phyloP scores from a whole-genome alignment of 768 basidiomycete species.

The Exidia glandulosa region DNA sequence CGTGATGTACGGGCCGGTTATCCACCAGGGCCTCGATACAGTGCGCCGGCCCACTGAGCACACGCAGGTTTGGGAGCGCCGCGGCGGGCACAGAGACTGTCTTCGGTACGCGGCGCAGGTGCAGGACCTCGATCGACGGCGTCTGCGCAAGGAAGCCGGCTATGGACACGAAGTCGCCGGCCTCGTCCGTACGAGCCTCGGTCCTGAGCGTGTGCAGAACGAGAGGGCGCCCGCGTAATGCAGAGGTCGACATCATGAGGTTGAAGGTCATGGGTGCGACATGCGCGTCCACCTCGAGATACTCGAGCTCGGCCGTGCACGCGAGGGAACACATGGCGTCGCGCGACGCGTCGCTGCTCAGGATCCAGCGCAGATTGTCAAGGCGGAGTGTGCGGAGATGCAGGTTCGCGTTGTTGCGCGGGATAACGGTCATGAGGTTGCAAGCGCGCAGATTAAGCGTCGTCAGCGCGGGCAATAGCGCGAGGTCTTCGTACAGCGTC shows the following conservation, averaged over 20 bases:
- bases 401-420: neutral
- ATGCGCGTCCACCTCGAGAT: neutral
- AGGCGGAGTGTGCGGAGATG: neutral
- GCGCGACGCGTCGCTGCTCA: neutral
- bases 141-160: neutral
- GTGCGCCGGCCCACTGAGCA: neutral
- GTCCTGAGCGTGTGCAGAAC: neutral
- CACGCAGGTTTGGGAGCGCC: neutral
- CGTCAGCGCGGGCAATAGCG: neutral
- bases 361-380: neutral
- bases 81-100: neutral
- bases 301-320: neutral
- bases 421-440: neutral
- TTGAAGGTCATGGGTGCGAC: neutral
- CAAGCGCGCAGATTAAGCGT: neutral
- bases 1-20: neutral
- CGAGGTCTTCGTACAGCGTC: neutral
- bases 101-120: neutral
- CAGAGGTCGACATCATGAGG: neutral
- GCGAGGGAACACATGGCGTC: neutral
- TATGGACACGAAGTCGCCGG: neutral
- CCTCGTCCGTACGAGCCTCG: neutral
- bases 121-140: neutral
- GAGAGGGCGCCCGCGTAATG: neutral
- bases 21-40: neutral